Conservation (phyloP, 768 basidiomycete species). For the Kwoniella sp. region DNA sequence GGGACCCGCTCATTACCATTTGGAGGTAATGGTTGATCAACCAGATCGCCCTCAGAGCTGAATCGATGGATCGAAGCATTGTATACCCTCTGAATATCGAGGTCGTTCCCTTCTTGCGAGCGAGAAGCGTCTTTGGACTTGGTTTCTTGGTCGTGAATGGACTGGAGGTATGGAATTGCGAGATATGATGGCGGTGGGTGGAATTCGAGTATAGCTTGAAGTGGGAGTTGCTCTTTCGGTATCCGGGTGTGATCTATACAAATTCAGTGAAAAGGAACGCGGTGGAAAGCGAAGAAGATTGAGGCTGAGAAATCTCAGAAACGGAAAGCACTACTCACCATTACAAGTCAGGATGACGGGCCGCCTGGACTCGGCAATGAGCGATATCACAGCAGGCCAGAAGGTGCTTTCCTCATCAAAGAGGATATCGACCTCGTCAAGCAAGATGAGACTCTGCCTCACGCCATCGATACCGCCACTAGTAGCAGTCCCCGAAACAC, state of each 20-base stretch:
- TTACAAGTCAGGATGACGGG: slow-evolving; percentile 96
- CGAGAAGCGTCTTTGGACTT: background rate
- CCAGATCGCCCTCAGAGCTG: background rate
- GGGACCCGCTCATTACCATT: slow-evolving; percentile 53
- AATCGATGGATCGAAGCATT: slow-evolving; percentile 41
- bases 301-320: too few relatives aligned
- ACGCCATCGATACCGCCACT: slow-evolving; percentile 39
- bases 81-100: slow-evolving; percentile 27
- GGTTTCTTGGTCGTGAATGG: slow-evolving; percentile 58
- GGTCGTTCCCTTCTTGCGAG: slow-evolving; percentile 3
- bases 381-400: slow-evolving; percentile 76
- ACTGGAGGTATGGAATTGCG: slow-evolving; percentile 70
- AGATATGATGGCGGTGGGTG: slow-evolving; percentile 62
- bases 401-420: slow-evolving; percentile 80
- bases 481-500: background rate
- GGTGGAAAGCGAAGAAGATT: too few relatives aligned
- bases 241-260: slow-evolving; percentile 59
- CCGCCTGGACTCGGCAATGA: slow-evolving; percentile 79
- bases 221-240: slow-evolving; percentile 71
- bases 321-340: slow-evolving; percentile 63
- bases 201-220: slow-evolving; percentile 73
- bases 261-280: too few relatives aligned
- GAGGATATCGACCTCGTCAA: slow-evolving; percentile 94
- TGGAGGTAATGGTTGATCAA: slow-evolving; percentile 56
- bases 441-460: slow-evolving; percentile 81